phyloP scores from a whole-genome alignment of 148 eudicot species.

The Talinum fruticosum region DNA sequence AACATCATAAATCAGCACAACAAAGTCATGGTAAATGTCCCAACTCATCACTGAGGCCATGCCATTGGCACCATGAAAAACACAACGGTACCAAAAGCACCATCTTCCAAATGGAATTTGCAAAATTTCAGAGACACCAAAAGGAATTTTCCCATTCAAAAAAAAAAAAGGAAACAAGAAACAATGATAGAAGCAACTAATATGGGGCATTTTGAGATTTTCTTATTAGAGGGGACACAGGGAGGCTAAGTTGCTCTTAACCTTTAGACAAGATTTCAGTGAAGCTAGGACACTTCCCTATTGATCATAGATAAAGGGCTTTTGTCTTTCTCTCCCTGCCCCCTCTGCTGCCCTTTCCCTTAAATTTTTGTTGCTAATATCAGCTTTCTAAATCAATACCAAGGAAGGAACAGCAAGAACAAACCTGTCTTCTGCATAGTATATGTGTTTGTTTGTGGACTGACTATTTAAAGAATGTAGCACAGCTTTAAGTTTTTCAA shows the following conservation, averaged over 20 bases:
- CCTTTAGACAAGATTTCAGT: background rate
- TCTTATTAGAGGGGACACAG: background rate
- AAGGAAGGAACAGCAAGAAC: slow-evolving; percentile 16
- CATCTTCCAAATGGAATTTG: no score
- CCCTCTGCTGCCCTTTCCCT: background rate
- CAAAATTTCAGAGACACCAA: no score
- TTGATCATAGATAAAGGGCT: no score
- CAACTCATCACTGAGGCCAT: no score
- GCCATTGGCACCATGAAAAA: no score
- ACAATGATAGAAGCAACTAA: background rate
- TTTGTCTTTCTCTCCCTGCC: no score
- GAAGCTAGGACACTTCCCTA: no score
- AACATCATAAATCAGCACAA: no score
- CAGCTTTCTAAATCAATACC: background rate
- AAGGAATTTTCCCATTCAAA: no score
- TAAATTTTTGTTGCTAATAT: background rate
- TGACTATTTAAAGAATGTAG: slow-evolving; percentile 54
- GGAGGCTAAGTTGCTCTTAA: background rate
- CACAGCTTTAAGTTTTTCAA: slow-evolving; percentile 61
- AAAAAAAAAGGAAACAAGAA: background rate
- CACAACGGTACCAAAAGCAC: no score
- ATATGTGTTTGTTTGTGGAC: slow-evolving; percentile 53
- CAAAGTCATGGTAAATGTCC: no score
- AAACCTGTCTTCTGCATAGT: slow-evolving; percentile 88
- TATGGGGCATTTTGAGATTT: background rate